phyloP scores from a whole-genome alignment of 805 yeast genomes.

The Brettanomyces custersianus region DNA sequence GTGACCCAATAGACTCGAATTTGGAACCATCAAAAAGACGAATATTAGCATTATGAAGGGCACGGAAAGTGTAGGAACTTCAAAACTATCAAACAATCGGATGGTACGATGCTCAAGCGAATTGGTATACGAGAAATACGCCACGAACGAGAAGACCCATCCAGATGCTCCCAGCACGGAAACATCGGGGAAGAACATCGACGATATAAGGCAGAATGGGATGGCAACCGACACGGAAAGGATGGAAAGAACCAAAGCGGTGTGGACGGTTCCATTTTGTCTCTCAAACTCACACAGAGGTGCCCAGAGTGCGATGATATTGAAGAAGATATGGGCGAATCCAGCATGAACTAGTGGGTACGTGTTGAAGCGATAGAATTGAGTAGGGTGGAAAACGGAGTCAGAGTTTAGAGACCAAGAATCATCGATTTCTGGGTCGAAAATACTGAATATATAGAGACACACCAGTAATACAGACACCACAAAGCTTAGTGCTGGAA shows the following conservation, averaged over 20 bases:
- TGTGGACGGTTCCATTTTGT: conserved; percentile 73
- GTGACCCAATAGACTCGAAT: conserved; percentile 69
- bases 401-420: conserved; percentile 45
- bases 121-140: conserved; percentile 43
- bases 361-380: conserved; percentile 50
- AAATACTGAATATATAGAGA: conserved; percentile 30
- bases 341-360: conserved; percentile 66
- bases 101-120: conserved; percentile 12
- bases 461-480: conserved; percentile 43
- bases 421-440: conserved; percentile 22
- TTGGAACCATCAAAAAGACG: conserved; percentile 47
- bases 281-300: conserved; percentile 61
- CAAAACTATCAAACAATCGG: conserved; percentile 23
- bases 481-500: conserved; percentile 51
- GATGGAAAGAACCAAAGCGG: conserved; percentile 71
- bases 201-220: conserved; percentile 45
- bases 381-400: conserved; percentile 36
- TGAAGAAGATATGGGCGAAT: conserved; percentile 51
- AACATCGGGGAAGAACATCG: conserved; percentile 40
- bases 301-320: conserved; percentile 46
- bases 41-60: conserved; percentile 49
- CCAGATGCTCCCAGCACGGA: conserved; percentile 65
- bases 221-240: conserved; percentile 64
- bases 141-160: conserved; percentile 60
- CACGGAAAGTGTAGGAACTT: conserved; percentile 48